A percentile compares a stretch with the other conserved stretches of the same genome.
Conservation (phyloP, 108 stramenopile genomes). For the Nannochloropsis gaditana region DNA sequence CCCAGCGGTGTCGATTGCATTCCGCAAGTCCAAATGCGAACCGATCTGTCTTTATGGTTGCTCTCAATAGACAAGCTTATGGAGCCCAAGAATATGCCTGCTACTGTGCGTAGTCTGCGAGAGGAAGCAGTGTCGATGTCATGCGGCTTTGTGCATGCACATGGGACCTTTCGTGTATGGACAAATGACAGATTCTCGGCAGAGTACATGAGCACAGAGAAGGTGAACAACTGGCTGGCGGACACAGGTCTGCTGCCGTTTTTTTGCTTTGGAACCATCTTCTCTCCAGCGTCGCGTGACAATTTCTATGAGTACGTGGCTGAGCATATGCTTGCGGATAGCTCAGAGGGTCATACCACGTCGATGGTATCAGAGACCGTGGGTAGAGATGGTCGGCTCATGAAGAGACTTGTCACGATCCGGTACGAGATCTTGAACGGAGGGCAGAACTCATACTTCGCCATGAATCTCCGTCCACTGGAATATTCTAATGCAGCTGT, state of each 20-base stretch:
- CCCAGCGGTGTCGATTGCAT: neutral
- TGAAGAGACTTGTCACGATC: neutral
- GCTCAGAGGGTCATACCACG: neutral
- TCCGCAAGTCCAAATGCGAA: neutral
- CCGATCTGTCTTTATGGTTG: neutral
- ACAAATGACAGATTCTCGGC: neutral
- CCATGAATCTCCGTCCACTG: neutral
- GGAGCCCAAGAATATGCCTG: neutral
- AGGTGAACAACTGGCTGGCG: neutral
- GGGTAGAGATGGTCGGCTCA: neutral
- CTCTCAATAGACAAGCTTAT: neutral
- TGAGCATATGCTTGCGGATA: neutral
- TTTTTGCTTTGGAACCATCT: neutral
- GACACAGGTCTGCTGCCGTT: neutral
- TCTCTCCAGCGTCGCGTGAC: neutral
- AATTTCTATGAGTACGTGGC: neutral
- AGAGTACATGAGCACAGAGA: neutral
- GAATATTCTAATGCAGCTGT: neutral
- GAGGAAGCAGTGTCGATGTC: neutral
- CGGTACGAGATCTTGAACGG: neutral
- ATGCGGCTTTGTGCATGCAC: neutral
- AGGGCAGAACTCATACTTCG: slow-evolving; percentile 5
- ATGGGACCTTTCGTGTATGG: neutral
- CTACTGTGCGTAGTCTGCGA: neutral
- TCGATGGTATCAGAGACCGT: neutral